Conservation (phyloP, 2,329 filamentous ascomycete species). For the Chaetomium strumarium region DNA sequence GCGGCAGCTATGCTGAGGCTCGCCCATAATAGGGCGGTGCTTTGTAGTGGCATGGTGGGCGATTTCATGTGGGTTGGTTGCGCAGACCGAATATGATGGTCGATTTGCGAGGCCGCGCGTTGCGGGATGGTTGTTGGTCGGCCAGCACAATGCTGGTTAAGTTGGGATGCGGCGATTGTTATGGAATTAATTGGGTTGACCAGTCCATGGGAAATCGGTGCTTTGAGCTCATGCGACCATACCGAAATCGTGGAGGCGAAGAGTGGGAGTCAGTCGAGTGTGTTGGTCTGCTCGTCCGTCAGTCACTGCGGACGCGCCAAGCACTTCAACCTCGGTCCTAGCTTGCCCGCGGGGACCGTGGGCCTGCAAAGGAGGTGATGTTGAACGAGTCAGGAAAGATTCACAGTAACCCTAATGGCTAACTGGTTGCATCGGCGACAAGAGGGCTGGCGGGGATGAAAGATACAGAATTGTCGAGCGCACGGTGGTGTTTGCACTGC, state of each 20-base stretch:
- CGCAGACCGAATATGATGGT: background rate
- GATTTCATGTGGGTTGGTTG: background rate
- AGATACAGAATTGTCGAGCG: no score
- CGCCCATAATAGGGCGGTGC: constrained; percentile 18
- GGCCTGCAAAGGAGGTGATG: background rate
- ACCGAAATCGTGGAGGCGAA: background rate
- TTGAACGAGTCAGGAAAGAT: background rate
- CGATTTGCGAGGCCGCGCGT: background rate
- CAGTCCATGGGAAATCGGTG: constrained; percentile 6
- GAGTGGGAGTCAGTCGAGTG: background rate
- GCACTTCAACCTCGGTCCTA: no score
- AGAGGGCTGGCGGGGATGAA: no score
- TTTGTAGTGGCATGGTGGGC: constrained; percentile 19
- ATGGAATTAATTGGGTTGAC: constrained; percentile 5
- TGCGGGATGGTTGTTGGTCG: background rate
- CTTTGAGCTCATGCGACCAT: constrained; percentile 11
- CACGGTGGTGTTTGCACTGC: no score
- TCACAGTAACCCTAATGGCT: no score
- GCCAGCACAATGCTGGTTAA: background rate
- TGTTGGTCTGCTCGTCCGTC: background rate
- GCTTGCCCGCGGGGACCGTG: background rate
- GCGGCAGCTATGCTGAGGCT: constrained; percentile 19
- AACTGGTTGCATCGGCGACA: no score
- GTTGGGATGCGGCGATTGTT: background rate
- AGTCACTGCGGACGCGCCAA: background rate